Percentiles rank a stretch among this genome's conserved stretches.
phyloP scores from a whole-genome alignment of 2,329 filamentous ascomycete genomes.

The Xylariaceae sp. region DNA sequence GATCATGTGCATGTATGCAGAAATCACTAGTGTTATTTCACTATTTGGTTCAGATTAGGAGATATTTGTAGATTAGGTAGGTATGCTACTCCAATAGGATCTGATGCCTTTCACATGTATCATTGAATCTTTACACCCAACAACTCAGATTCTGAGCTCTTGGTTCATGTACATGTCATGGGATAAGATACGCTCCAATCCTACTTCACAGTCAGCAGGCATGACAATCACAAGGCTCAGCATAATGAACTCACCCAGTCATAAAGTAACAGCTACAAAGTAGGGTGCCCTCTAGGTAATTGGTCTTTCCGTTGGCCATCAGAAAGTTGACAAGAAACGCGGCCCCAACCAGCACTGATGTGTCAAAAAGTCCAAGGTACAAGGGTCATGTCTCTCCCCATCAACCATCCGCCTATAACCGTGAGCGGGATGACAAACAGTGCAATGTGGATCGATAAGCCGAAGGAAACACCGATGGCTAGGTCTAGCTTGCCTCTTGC shows the following conservation, averaged over 20 bases:
- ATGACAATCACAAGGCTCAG: neutral
- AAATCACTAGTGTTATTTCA: too few relatives aligned
- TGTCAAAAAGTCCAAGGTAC: constrained; percentile 84
- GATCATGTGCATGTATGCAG: too few relatives aligned
- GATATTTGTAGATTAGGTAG: too few relatives aligned
- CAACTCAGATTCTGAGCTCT: too few relatives aligned
- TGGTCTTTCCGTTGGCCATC: constrained; percentile 76
- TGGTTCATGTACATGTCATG: too few relatives aligned
- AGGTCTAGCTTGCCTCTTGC: constrained; percentile 71
- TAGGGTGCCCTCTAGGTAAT: constrained; percentile 77
- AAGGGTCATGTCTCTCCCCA: constrained; percentile 64
- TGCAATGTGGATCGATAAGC: constrained; percentile 66
- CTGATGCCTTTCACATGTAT: too few relatives aligned
- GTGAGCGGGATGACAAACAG: constrained; percentile 65
- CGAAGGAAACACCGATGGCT: constrained; percentile 65
- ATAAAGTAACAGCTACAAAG: constrained; percentile 63
- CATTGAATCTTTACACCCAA: too few relatives aligned
- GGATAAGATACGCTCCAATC: neutral
- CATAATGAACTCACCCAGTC: constrained; percentile 38
- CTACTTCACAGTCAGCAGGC: neutral
- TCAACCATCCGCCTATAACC: constrained; percentile 65
- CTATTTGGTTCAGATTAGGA: too few relatives aligned
- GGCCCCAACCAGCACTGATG: constrained; percentile 74
- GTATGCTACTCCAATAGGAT: too few relatives aligned
- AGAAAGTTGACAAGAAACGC: constrained; percentile 82